Evolutionary conservation across 768 basidiomycete genomes (phyloP).

Genomic region (Auricularia sp.): DNA sequence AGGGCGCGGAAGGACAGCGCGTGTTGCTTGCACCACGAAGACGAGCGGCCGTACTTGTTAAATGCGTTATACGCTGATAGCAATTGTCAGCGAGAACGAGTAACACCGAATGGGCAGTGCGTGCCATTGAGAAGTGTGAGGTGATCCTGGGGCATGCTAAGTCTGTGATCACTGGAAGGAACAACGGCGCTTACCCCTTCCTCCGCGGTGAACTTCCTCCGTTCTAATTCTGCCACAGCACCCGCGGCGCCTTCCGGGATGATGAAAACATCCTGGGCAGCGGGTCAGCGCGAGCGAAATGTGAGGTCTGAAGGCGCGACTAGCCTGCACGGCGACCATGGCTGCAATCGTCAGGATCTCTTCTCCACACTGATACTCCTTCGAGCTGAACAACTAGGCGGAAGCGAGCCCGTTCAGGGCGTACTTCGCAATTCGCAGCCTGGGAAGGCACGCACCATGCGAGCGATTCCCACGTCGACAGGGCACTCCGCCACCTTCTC

Average conservation of each 20-base stretch:
- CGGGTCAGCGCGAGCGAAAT: background rate
- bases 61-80: conserved; percentile 86
- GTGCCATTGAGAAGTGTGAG: conserved; percentile 86
- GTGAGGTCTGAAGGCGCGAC: conserved; percentile 6
- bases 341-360: conserved; percentile 94
- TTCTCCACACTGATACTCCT: conserved; percentile 81
- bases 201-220: conserved; percentile 94
- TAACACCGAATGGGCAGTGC: conserved; percentile 5
- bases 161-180: background rate
- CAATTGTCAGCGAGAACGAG: background rate
- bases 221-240: conserved; percentile 82
- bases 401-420: too few relatives aligned
- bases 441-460: conserved; percentile 55
- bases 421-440: background rate
- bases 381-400: conserved; percentile 71
- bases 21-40: conserved; percentile 88
- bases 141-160: conserved; percentile 58
- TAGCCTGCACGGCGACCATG: conserved; percentile 85
- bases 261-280: conserved; percentile 74
- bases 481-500: conserved; percentile 89
- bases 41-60: conserved; percentile 67
- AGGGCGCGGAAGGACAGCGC: conserved; percentile 89
- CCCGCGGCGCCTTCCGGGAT: conserved; percentile 79
- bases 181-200: conserved; percentile 65
- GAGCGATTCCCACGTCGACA: conserved; percentile 85